A percentile compares a stretch with the other conserved stretches of the same genome.
These are phyloP conservation scores for Nakazawaea ishiwadae DNA, from an alignment of 805 yeast genomes.

Conservation along the genomic window DNA sequence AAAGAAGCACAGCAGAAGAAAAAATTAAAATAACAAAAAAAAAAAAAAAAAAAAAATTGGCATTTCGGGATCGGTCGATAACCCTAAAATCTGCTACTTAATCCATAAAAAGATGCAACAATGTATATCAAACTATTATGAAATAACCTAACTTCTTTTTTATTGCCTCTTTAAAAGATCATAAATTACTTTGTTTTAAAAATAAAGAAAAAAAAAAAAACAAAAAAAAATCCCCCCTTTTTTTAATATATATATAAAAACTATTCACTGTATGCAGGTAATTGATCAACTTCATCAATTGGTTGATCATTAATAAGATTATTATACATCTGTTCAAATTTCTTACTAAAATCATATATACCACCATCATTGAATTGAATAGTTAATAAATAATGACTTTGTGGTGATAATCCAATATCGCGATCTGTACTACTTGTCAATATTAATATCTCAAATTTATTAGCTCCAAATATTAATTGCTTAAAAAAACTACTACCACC, in stretches of 20 bases:
- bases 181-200: too few relatives aligned
- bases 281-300: conserved; percentile 35
- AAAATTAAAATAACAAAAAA: too few relatives aligned
- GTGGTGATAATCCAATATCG: conserved; percentile 29
- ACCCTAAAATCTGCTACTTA: too few relatives aligned
- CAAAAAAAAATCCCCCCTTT: not conserved
- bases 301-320: conserved; percentile 29
- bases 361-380: conserved; percentile 46
- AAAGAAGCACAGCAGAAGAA: too few relatives aligned
- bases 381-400: conserved; percentile 32
- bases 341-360: conserved; percentile 33
- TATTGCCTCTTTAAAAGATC: too few relatives aligned
- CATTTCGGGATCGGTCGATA: too few relatives aligned
- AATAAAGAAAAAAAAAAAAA: too few relatives aligned
- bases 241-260: too few relatives aligned
- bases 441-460: conserved; percentile 3
- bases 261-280: conserved; percentile 38
- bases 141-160: too few relatives aligned
- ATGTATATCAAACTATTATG: too few relatives aligned
- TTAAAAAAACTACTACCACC: not conserved
- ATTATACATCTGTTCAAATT: conserved; percentile 28
- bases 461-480: conserved; percentile 50
- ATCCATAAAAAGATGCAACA: too few relatives aligned
- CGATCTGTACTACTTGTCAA: conserved; percentile 20
- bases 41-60: too few relatives aligned